Base-by-base conservation (phyloP, 495 filamentous ascomycete genomes). In the Penicillium argentinense region DNA sequence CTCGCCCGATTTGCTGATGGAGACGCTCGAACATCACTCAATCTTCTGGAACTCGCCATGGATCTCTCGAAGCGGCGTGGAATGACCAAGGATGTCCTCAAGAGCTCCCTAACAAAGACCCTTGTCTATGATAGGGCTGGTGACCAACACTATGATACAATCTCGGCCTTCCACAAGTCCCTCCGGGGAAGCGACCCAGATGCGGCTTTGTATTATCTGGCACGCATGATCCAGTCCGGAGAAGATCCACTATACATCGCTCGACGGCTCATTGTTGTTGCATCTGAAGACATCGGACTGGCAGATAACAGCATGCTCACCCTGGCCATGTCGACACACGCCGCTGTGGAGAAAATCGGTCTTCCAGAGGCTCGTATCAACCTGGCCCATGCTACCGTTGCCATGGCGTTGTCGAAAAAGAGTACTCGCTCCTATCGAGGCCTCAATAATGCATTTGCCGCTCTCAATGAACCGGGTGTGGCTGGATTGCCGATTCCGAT, bases 111-210 rank as follows among this genome's bases (percentile, higher is more conserved):
- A 9, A 97, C 92, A 4, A 87, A 88, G 55, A 97, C 93, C 0
- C 71, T 97, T 9, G 87, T 96, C 30, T 97, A 97, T 71, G 93
- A 98, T 68, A 83, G 93, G 32, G 86, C 88, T 1, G 93, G 93
- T 18, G 93, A 98, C 67, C 87, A 95, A 61, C 93, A 97, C 66
- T 98, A 80, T 51, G 91, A 97, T 59, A 89, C 87, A 39, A 97
- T 98, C 55, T 95, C 88, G 2, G 93, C 93, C 34, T 93, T 98
- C 62, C 93, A 98, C 73, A 98, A 98, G 53, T 89, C 89, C 11
- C 80, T 97, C 21, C 87, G 93, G 13, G 93, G 93, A 16, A 87
- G 83, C 42, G 81, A 93, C 59, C 69, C 92, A 2, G 86, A 97
- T 66, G 93, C 91, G 0, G 76, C 91, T 1, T 75, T 98, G 2